phyloP scores from a whole-genome alignment of 768 basidiomycete genomes.

The Boletus rex-veris region DNA sequence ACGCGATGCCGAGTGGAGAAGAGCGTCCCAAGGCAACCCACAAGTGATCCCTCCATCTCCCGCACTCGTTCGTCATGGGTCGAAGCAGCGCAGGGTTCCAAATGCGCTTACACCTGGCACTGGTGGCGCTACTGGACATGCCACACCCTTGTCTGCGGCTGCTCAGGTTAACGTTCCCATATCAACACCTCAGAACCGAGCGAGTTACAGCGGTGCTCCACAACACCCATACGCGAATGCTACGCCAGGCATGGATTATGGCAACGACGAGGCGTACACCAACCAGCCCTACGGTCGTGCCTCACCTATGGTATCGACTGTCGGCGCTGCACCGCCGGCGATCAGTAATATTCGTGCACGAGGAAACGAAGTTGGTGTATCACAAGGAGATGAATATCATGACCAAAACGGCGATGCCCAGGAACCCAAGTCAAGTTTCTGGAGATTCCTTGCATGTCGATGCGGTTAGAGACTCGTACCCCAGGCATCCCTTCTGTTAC shows the following conservation, averaged over 20 bases:
- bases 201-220: constrained; percentile 36
- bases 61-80: constrained; percentile 72
- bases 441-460: constrained; percentile 74
- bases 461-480: constrained; percentile 48
- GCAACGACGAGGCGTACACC: constrained; percentile 56
- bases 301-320: constrained; percentile 77
- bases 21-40: constrained; percentile 53
- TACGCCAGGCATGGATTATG: constrained; percentile 57
- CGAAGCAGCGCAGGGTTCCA: constrained; percentile 65
- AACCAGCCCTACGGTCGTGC: constrained; percentile 69
- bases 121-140: constrained; percentile 46
- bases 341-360: constrained; percentile 69
- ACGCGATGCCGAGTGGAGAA: constrained; percentile 61
- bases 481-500: constrained; percentile 14
- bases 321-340: constrained; percentile 66
- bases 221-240: constrained; percentile 75
- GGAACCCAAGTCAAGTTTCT: constrained; percentile 51
- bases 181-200: constrained; percentile 49
- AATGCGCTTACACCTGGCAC: constrained; percentile 56
- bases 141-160: constrained; percentile 68
- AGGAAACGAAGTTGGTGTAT: constrained; percentile 64
- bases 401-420: constrained; percentile 55
- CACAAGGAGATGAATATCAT: constrained; percentile 56
- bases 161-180: constrained; percentile 74
- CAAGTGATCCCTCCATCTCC: constrained; percentile 69